phyloP scores from a whole-genome alignment of 2,329 filamentous ascomycete species.

The Hymenoscyphus salicellus region DNA sequence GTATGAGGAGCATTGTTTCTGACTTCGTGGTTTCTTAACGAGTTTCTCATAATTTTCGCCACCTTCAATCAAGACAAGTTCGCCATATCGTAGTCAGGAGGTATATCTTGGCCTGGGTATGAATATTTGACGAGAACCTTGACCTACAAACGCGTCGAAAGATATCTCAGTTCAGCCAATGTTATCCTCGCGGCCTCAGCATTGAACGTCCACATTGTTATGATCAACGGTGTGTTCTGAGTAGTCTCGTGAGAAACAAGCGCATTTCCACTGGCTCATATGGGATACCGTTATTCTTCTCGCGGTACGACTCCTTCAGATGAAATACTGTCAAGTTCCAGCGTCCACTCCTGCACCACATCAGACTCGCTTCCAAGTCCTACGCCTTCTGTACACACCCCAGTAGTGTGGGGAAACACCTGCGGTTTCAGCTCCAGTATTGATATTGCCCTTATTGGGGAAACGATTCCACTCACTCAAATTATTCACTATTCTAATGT shows the following conservation, averaged over 20 bases:
- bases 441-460: no score
- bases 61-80: neutral
- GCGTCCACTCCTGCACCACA: no score
- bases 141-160: neutral
- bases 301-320: no score
- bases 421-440: no score
- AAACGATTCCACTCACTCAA: no score
- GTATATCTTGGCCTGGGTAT: neutral
- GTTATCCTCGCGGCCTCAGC: neutral
- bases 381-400: no score
- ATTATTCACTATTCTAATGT: no score
- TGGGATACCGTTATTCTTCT: no score
- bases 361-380: no score
- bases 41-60: constrained; percentile 4
- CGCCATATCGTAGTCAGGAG: neutral
- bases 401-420: no score
- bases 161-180: neutral
- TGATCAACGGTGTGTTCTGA: constrained; percentile 4
- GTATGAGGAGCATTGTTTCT: constrained; percentile 8
- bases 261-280: neutral
- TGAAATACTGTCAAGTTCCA: no score
- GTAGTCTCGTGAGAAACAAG: neutral
- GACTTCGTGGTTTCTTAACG: neutral
- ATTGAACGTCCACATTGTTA: neutral
- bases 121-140: neutral